A percentile compares a stretch with the other conserved stretches of the same genome.
Conservation (phyloP, 306 rosid genomes). For the Hylodesmum podocarpum region DNA sequence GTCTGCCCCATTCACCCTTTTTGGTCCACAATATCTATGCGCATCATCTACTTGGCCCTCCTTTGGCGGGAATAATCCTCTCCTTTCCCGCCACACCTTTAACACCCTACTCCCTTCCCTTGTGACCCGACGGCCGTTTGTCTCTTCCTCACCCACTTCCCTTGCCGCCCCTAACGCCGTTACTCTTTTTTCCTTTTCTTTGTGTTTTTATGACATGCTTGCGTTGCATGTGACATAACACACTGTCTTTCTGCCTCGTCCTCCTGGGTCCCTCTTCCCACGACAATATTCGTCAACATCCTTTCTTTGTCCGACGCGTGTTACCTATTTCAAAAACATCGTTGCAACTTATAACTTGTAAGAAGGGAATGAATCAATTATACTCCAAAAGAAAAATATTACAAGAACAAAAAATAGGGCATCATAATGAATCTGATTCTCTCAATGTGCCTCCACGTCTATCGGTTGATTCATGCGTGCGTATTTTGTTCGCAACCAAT, state of each 20-base stretch:
- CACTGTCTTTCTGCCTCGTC: background rate
- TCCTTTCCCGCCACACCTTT: conserved; percentile 58
- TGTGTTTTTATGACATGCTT: conserved; percentile 1
- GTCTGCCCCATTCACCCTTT: background rate
- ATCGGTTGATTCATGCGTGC: conserved; percentile 7
- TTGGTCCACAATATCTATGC: conserved; percentile 12
- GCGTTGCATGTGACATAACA: conserved; percentile 19
- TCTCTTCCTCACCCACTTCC: background rate
- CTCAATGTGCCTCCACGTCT: background rate
- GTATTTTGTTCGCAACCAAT: conserved; percentile 5
- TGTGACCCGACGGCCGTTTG: conserved; percentile 27
- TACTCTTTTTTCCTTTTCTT: background rate
- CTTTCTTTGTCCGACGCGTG: conserved; percentile 4
- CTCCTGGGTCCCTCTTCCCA: background rate
- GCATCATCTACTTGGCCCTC: conserved; percentile 9
- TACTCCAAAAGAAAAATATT: no score
- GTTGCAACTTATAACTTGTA: no score
- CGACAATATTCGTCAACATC: background rate
- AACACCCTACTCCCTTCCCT: no score
- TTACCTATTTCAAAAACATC: conserved; percentile 8
- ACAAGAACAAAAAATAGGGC: no score
- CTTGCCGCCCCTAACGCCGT: conserved; percentile 26
- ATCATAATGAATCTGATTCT: background rate
- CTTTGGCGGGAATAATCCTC: conserved; percentile 51
- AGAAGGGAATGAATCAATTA: no score